These are phyloP conservation scores for Phialemoniopsis sp. DNA, from an alignment of 2,329 filamentous ascomycete genomes.

Conservation along the genomic window DNA sequence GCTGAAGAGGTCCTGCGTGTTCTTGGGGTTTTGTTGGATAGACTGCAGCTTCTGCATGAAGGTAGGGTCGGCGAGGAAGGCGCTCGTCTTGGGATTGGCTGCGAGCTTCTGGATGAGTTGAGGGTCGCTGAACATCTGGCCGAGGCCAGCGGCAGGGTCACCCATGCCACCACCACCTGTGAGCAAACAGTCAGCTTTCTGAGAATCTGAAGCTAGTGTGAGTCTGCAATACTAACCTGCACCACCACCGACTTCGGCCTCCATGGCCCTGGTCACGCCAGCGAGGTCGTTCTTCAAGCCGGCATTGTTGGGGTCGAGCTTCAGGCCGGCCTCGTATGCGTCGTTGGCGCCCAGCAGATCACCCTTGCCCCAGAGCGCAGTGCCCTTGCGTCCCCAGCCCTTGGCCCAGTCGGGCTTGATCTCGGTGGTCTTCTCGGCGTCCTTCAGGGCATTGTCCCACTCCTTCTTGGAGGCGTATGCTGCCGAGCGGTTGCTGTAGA, in stretches of 20 bases:
- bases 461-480: slow-evolving; percentile 87
- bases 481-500: slow-evolving; percentile 95
- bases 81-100: slow-evolving; percentile 87
- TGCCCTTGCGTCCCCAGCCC: slow-evolving; percentile 90
- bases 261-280: slow-evolving; percentile 82
- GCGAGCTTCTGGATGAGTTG: slow-evolving; percentile 87
- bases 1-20: slow-evolving; percentile 73
- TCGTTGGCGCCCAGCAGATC: slow-evolving; percentile 83
- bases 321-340: slow-evolving; percentile 91
- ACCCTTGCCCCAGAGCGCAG: slow-evolving; percentile 81
- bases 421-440: slow-evolving; percentile 90
- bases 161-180: slow-evolving; percentile 20
- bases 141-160: slow-evolving; percentile 73
- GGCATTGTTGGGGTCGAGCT: slow-evolving; percentile 86
- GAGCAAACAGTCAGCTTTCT: background rate
- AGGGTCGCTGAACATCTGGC: slow-evolving; percentile 91
- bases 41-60: slow-evolving; percentile 91
- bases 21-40: slow-evolving; percentile 75
- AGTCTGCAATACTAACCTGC: slow-evolving; percentile 2
- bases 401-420: slow-evolving; percentile 98
- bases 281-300: slow-evolving; percentile 87
- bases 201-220: slow-evolving; percentile 17
- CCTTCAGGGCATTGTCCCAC: slow-evolving; percentile 77
- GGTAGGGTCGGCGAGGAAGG: slow-evolving; percentile 71
- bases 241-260: slow-evolving; percentile 53